Percentiles rank a stretch among this genome's conserved stretches.
Conservation (phyloP, 2,329 filamentous ascomycete species). For the Mariannaea sp. region DNA sequence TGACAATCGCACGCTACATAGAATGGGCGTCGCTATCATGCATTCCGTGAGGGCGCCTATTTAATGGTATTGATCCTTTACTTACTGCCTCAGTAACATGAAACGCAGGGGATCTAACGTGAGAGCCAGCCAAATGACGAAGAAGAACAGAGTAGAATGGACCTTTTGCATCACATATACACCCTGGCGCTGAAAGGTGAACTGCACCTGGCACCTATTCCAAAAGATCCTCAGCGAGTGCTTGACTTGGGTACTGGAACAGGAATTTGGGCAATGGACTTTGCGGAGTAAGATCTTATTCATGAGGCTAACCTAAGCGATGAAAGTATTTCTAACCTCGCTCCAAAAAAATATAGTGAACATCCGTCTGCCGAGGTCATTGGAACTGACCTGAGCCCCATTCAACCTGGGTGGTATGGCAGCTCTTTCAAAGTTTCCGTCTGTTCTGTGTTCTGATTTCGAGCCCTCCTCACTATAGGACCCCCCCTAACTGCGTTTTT, state of each 20-base stretch:
- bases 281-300: constrained; percentile 16
- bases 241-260: constrained; percentile 19
- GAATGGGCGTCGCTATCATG: neutral
- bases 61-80: neutral
- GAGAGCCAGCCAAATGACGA: constrained; percentile 14
- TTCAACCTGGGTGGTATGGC: constrained; percentile 18
- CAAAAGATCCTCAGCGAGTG: constrained; percentile 11
- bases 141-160: constrained; percentile 17
- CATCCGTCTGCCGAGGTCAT: constrained; percentile 17
- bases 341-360: constrained; percentile 4
- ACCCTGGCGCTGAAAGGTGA: constrained; percentile 7
- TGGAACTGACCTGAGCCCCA: constrained; percentile 20
- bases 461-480: neutral
- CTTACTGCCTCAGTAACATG: neutral
- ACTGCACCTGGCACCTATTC: constrained; percentile 9
- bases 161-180: constrained; percentile 18
- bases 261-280: constrained; percentile 19
- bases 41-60: constrained; percentile 1
- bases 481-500: constrained; percentile 17
- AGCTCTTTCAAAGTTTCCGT: too few relatives aligned
- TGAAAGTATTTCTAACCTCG: neutral
- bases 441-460: neutral
- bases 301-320: neutral
- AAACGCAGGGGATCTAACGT: neutral
- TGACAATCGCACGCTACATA: neutral